Evolutionary conservation across 2,329 filamentous ascomycete species (phyloP).

Genomic region (Neonectria neomacrospora): DNA sequence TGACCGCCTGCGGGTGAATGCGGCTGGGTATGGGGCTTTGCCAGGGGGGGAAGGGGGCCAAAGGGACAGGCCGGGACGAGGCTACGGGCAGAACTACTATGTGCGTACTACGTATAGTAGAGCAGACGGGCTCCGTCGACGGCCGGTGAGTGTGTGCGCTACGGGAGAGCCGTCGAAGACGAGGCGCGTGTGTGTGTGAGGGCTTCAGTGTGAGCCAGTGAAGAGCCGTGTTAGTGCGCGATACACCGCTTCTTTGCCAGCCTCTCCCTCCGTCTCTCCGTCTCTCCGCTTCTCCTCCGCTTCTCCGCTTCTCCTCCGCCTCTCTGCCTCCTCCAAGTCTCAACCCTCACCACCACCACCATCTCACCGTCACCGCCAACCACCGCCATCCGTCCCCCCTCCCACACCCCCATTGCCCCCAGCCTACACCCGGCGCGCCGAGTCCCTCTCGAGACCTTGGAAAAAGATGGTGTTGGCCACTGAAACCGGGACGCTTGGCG

Average conservation of each 20-base stretch:
- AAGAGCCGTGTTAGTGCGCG: slow-evolving; percentile 11
- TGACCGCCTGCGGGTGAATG: neutral
- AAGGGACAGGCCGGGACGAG: slow-evolving; percentile 1
- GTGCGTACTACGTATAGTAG: too few relatives aligned
- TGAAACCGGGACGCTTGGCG: slow-evolving; percentile 28
- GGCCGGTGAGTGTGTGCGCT: neutral
- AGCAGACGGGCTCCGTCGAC: neutral
- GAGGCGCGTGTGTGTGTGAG: neutral
- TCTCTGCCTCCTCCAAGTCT: neutral
- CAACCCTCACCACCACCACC: slow-evolving; percentile 14
- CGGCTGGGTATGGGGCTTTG: neutral
- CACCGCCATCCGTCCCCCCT: slow-evolving; percentile 3
- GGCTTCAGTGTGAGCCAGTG: neutral
- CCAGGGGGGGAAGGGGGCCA: neutral
- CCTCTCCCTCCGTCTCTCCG: slow-evolving; percentile 9
- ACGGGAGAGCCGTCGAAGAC: neutral
- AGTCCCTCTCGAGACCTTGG: slow-evolving; percentile 3
- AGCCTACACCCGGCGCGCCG: slow-evolving; percentile 2
- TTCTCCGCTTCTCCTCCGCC: neutral
- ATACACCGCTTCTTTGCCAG: slow-evolving; percentile 28
- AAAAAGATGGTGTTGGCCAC: slow-evolving; percentile 24
- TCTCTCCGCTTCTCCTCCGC: neutral
- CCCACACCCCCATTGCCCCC: neutral
- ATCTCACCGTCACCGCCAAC: slow-evolving; percentile 9
- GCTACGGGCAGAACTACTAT: neutral